These are phyloP conservation scores for Quercus parvula DNA, from an alignment of 306 rosid species.

Conservation along the genomic window DNA sequence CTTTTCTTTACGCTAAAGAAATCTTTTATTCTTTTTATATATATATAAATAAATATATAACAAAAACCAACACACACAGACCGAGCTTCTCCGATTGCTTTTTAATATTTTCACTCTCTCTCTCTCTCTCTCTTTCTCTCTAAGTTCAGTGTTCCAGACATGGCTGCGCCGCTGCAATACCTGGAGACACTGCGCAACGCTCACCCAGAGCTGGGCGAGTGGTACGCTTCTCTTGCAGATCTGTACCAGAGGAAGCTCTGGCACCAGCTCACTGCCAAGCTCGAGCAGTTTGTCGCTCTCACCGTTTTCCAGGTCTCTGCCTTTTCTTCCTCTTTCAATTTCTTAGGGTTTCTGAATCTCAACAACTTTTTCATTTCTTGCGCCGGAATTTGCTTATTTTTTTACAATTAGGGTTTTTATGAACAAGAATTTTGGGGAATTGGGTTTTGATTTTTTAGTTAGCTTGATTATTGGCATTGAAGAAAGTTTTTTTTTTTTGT, in stretches of 20 bases:
- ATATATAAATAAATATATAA: too few relatives aligned
- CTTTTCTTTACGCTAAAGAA: too few relatives aligned
- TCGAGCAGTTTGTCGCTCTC: slow-evolving; percentile 91
- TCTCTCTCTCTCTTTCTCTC: neutral
- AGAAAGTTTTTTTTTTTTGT: neutral
- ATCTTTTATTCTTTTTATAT: too few relatives aligned
- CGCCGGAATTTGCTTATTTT: neutral
- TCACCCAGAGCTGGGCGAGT: slow-evolving; percentile 86
- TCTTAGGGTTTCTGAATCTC: slow-evolving; percentile 52
- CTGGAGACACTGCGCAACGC: slow-evolving; percentile 80
- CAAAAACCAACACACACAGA: too few relatives aligned
- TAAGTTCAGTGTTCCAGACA: slow-evolving; percentile 25
- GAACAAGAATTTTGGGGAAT: neutral
- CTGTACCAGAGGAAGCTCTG: slow-evolving; percentile 98
- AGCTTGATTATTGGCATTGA: neutral
- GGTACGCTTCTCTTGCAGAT: slow-evolving; percentile 95
- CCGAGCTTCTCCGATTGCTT: too few relatives aligned
- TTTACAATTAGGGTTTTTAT: neutral
- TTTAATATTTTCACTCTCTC: neutral
- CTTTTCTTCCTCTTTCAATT: neutral
- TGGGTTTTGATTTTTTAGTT: neutral
- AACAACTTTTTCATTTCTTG: neutral
- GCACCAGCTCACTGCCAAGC: slow-evolving; percentile 99
- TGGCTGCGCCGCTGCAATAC: slow-evolving; percentile 97
- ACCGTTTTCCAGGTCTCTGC: slow-evolving; percentile 76